phyloP scores from a whole-genome alignment of 352 stramenopile species.

The Phytophthora cryptogea region DNA sequence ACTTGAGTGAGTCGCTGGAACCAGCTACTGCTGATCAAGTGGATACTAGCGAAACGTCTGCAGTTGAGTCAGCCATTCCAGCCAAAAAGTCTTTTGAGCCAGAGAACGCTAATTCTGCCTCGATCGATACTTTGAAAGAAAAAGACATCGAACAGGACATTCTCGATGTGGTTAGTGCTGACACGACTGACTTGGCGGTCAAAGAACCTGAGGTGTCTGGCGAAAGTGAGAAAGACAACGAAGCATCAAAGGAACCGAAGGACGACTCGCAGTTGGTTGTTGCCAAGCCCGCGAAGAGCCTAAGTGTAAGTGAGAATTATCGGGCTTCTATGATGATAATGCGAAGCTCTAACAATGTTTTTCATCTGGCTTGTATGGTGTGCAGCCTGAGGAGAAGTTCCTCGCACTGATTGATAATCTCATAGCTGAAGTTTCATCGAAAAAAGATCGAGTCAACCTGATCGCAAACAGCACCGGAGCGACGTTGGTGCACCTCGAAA shows the following conservation, averaged over 20 bases:
- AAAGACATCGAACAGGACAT: conserved; percentile 31
- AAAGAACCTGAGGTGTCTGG: background rate
- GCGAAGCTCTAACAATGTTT: conserved; percentile 4
- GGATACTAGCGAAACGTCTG: background rate
- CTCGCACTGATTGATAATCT: conserved; percentile 56
- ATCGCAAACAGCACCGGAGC: conserved; percentile 77
- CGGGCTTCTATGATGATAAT: background rate
- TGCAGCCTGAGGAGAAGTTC: conserved; percentile 62
- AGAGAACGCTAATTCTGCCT: conserved; percentile 3
- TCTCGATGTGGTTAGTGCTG: conserved; percentile 16
- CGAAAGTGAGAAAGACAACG: conserved; percentile 1
- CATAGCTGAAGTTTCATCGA: conserved; percentile 66
- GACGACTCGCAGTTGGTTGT: conserved; percentile 14
- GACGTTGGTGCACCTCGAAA: conserved; percentile 76
- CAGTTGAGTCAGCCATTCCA: conserved; percentile 3
- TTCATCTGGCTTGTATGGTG: background rate
- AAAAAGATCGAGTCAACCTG: conserved; percentile 54
- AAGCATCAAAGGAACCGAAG: background rate
- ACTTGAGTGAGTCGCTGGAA: conserved; percentile 1
- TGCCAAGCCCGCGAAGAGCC: conserved; percentile 7
- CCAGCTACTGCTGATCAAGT: conserved; percentile 1
- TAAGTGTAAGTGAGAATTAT: conserved; percentile 24
- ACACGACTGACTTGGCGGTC: background rate
- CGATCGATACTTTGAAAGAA: conserved; percentile 18
- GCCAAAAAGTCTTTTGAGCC: background rate